Percentiles rank a stretch among this genome's conserved stretches.
These are phyloP conservation scores for Globisporangium nodosum DNA, from an alignment of 352 stramenopile species.

Conservation along the genomic window DNA sequence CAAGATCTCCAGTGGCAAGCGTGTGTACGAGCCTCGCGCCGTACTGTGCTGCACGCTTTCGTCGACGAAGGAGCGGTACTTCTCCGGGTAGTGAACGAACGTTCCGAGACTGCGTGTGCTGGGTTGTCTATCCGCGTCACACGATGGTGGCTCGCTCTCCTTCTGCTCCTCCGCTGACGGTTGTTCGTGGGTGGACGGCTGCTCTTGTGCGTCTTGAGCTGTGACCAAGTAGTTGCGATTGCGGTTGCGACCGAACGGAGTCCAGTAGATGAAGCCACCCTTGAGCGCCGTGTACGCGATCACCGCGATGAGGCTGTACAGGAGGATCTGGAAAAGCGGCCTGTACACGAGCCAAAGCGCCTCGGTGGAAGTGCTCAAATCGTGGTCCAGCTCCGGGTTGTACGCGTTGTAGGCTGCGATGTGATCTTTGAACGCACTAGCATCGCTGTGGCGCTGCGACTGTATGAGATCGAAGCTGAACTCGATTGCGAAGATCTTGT, in stretches of 20 bases:
- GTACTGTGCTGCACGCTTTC: neutral
- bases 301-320: slow-evolving; percentile 13
- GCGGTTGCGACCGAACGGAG: neutral
- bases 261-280: slow-evolving; percentile 7
- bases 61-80: neutral
- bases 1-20: slow-evolving; percentile 5
- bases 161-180: too few relatives aligned
- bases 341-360: slow-evolving; percentile 14
- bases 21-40: slow-evolving; percentile 2
- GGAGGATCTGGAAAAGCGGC: slow-evolving; percentile 10
- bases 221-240: slow-evolving; percentile 4
- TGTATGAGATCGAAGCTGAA: neutral
- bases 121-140: neutral
- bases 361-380: slow-evolving; percentile 3
- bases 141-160: too few relatives aligned
- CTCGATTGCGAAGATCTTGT: slow-evolving; percentile 7
- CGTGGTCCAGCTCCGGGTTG: slow-evolving; percentile 4
- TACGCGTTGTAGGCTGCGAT: slow-evolving; percentile 20
- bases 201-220: neutral
- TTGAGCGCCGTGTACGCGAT: slow-evolving; percentile 9
- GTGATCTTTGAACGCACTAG: slow-evolving; percentile 10
- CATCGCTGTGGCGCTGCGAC: slow-evolving; percentile 12
- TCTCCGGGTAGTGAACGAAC: neutral
- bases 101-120: neutral
- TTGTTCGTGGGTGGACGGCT: too few relatives aligned